Percentiles rank a stretch among this genome's conserved stretches.
Conservation (phyloP, 345 rosid species). For the Carallia brachiata region DNA sequence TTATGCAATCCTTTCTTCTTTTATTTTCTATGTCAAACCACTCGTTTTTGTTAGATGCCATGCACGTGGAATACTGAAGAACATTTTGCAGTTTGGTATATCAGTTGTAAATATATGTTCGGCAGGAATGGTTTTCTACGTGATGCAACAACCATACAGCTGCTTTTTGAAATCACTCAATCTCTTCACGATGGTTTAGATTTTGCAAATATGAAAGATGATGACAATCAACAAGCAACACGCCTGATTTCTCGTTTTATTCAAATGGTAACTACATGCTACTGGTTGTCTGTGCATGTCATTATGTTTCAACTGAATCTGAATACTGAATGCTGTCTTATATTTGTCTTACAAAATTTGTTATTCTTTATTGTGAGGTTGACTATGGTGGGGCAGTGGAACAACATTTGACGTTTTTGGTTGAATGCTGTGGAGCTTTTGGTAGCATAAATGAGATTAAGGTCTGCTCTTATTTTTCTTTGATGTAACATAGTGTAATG, state of each 20-base stretch:
- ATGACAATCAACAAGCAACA: constrained; percentile 61
- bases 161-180: constrained; percentile 76
- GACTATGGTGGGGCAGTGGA: constrained; percentile 67
- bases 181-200: constrained; percentile 63
- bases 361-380: constrained; percentile 52
- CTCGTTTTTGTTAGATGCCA: constrained; percentile 2
- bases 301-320: constrained; percentile 1
- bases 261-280: constrained; percentile 48
- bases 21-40: not conserved
- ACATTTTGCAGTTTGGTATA: constrained; percentile 1
- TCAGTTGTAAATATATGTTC: constrained; percentile 19
- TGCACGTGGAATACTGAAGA: constrained; percentile 12
- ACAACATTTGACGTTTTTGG: constrained; percentile 69
- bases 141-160: constrained; percentile 58
- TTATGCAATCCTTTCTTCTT: not conserved
- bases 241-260: constrained; percentile 71
- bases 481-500: not conserved
- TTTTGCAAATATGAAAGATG: constrained; percentile 52
- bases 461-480: constrained; percentile 40
- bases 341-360: constrained; percentile 15
- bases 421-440: constrained; percentile 81
- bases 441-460: constrained; percentile 59
- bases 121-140: constrained; percentile 56
- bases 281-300: constrained; percentile 6
- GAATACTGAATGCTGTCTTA: not conserved